Evolutionary conservation across 106 monocot species (phyloP).

Genomic region (Dioscorea dumetorum): DNA sequence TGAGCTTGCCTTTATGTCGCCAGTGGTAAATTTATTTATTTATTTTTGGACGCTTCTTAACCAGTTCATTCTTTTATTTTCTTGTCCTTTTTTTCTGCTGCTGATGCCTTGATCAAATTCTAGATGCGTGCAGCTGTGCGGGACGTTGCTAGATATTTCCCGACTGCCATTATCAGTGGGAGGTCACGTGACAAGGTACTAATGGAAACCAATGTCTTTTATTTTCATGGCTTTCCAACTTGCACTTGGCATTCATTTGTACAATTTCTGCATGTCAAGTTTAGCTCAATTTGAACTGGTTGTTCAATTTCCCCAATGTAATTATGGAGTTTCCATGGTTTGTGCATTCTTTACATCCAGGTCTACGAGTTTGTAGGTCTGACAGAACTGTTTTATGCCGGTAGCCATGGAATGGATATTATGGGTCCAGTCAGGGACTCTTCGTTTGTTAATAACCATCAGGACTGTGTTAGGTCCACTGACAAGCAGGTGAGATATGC

Average conservation of each 20-base stretch:
- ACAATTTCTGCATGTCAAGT: too few relatives aligned
- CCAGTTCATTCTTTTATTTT: too few relatives aligned
- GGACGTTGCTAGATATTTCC: constrained; percentile 29
- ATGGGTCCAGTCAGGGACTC: constrained; percentile 54
- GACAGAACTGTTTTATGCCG: constrained; percentile 60
- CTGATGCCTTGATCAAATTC: neutral
- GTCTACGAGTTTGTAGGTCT: constrained; percentile 65
- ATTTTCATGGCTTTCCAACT: neutral
- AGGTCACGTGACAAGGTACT: constrained; percentile 70
- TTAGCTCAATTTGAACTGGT: too few relatives aligned
- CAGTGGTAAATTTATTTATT: constrained; percentile 26
- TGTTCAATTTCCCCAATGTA: too few relatives aligned
- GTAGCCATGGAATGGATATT: constrained; percentile 89
- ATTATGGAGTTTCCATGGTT: too few relatives aligned
- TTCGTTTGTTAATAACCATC: constrained; percentile 20
- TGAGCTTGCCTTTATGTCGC: constrained; percentile 58
- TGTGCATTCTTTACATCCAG: constrained; percentile 16
- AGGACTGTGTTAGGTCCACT: constrained; percentile 47
- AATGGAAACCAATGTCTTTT: neutral
- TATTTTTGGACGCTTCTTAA: too few relatives aligned
- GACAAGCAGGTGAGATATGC: constrained; percentile 46
- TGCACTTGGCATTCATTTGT: too few relatives aligned
- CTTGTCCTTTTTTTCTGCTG: too few relatives aligned
- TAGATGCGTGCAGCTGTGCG: constrained; percentile 44
- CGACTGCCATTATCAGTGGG: constrained; percentile 71